Conservation (phyloP, 2,329 filamentous ascomycete species). For the Achaetomium macrosporum region DNA sequence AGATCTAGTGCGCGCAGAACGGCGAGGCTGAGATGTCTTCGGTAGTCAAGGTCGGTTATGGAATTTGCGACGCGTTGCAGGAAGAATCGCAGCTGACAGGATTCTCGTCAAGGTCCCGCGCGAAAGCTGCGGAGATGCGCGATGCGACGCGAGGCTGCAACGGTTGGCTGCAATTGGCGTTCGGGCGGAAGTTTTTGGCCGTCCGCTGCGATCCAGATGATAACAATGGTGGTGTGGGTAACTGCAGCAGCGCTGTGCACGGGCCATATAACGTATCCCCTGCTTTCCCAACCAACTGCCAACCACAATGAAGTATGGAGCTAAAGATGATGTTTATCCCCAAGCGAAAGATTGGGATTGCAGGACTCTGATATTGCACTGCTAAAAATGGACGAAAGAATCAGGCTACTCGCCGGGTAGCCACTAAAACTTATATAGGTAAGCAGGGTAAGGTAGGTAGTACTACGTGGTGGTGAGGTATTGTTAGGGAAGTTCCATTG, state of each 20-base stretch:
- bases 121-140: conserved; percentile 6
- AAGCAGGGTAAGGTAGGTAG: too few relatives aligned
- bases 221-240: conserved; percentile 1
- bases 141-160: conserved; percentile 11
- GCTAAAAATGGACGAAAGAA: too few relatives aligned
- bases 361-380: too few relatives aligned
- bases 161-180: conserved; percentile 3
- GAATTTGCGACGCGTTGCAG: not conserved
- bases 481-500: not conserved
- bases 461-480: too few relatives aligned
- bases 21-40: not conserved
- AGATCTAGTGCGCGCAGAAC: not conserved
- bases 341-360: too few relatives aligned
- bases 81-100: not conserved
- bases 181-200: conserved; percentile 13
- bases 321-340: too few relatives aligned
- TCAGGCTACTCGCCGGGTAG: too few relatives aligned
- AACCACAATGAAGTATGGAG: too few relatives aligned
- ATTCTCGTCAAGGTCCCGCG: not conserved
- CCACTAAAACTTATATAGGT: too few relatives aligned
- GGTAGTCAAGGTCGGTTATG: not conserved
- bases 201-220: not conserved
- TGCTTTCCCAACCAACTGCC: not conserved
- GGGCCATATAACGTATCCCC: conserved; percentile 1
- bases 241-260: conserved; percentile 5